These are phyloP conservation scores for Aspergillus sp. DNA, from an alignment of 2,329 filamentous ascomycete genomes.

Conservation along the genomic window DNA sequence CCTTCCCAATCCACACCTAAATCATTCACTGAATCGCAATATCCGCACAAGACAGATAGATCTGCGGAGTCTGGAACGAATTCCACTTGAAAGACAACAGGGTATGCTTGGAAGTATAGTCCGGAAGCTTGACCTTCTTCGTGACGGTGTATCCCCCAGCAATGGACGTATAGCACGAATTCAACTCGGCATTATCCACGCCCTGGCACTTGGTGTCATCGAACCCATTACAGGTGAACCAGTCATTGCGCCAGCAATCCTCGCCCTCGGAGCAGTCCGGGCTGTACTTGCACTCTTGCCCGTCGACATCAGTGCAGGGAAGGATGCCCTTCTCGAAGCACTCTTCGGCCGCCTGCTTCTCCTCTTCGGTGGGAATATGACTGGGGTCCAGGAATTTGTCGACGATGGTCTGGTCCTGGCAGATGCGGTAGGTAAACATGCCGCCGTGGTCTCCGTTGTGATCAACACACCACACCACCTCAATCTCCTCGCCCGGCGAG, in stretches of 20 bases:
- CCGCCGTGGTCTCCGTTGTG: constrained; percentile 58
- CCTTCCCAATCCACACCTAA: neutral
- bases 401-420: constrained; percentile 51
- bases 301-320: constrained; percentile 50
- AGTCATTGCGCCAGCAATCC: constrained; percentile 52
- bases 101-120: constrained; percentile 51
- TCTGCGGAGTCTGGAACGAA: constrained; percentile 54
- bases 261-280: constrained; percentile 48
- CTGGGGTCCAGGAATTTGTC: constrained; percentile 50
- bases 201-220: constrained; percentile 36
- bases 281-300: constrained; percentile 50
- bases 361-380: constrained; percentile 51
- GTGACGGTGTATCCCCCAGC: constrained; percentile 55
- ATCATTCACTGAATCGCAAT: constrained; percentile 42
- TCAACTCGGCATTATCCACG: constrained; percentile 45
- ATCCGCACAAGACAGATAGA: constrained; percentile 55
- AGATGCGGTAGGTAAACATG: constrained; percentile 58
- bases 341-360: constrained; percentile 55
- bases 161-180: constrained; percentile 53
- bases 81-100: constrained; percentile 56
- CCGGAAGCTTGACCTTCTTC: constrained; percentile 52
- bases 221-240: constrained; percentile 51
- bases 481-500: constrained; percentile 45
- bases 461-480: constrained; percentile 57
- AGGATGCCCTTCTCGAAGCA: constrained; percentile 52